Conservation (phyloP, 1,284 basidiomycete genomes). For the Porphyrellus sp. region DNA sequence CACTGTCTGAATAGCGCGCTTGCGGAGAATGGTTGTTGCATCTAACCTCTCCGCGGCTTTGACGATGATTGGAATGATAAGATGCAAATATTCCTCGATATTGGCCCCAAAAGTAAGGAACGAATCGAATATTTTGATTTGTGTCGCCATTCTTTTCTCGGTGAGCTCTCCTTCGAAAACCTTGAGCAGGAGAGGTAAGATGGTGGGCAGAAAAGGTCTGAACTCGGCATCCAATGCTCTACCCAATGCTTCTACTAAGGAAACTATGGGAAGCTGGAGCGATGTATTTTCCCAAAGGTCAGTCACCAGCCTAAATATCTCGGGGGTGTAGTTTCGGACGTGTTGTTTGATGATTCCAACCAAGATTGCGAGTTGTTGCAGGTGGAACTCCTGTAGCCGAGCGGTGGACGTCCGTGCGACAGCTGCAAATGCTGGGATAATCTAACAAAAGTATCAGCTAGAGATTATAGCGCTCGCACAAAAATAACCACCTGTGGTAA, state of each 20-base stretch:
- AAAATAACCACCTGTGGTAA: constrained; percentile 73
- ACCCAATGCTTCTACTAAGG: constrained; percentile 92
- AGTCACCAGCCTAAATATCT: constrained; percentile 79
- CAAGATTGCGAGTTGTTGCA: constrained; percentile 95
- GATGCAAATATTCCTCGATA: constrained; percentile 96
- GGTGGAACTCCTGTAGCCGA: constrained; percentile 88
- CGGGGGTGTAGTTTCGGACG: constrained; percentile 86
- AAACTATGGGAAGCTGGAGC: constrained; percentile 90
- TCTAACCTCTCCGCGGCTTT: constrained; percentile 87
- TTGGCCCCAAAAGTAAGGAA: constrained; percentile 95
- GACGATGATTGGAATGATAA: constrained; percentile 94
- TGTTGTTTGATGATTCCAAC: constrained; percentile 98
- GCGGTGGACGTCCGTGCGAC: constrained; percentile 86
- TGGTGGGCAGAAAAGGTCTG: constrained; percentile 93
- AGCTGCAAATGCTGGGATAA: constrained; percentile 92
- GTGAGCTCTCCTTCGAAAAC: constrained; percentile 86
- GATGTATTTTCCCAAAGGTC: constrained; percentile 88
- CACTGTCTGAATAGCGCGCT: constrained; percentile 88
- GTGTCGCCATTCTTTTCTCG: constrained; percentile 75
- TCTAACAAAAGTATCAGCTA: constrained; percentile 48
- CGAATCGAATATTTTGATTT: constrained; percentile 91
- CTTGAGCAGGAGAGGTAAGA: constrained; percentile 87
- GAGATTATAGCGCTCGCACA: background rate
- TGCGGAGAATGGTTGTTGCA: constrained; percentile 73
- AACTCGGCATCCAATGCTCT: constrained; percentile 97